Evolutionary conservation across 768 basidiomycete genomes (phyloP).

Genomic region (Amanita subjunquillea): DNA sequence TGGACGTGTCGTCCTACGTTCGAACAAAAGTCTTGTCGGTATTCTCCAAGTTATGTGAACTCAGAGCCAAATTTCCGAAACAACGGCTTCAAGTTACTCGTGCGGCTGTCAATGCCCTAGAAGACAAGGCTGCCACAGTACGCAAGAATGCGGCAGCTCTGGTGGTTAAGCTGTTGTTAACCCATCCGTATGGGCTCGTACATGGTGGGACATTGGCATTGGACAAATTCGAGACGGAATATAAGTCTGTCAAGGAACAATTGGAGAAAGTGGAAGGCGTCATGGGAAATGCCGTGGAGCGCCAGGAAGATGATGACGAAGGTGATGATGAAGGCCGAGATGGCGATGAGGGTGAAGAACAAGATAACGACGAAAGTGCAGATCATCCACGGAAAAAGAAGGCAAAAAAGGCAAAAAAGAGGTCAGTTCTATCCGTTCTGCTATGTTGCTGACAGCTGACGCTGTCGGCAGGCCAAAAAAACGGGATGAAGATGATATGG

Average conservation of each 20-base stretch:
- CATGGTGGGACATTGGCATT: slow-evolving; percentile 76
- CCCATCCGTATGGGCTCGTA: slow-evolving; percentile 81
- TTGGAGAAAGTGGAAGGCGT: slow-evolving; percentile 60
- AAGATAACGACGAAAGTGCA: slow-evolving; percentile 17
- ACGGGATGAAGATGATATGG: slow-evolving; percentile 39
- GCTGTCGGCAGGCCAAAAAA: slow-evolving; percentile 14
- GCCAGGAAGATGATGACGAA: slow-evolving; percentile 25
- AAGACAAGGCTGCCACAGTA: slow-evolving; percentile 87
- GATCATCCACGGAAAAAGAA: neutral
- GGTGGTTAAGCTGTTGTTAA: slow-evolving; percentile 62
- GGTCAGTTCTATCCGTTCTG: slow-evolving; percentile 10
- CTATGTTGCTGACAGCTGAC: neutral
- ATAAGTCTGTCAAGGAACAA: slow-evolving; percentile 49
- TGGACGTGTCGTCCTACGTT: slow-evolving; percentile 87
- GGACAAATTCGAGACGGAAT: slow-evolving; percentile 65
- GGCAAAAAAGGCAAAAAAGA: slow-evolving; percentile 15
- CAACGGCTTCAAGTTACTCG: slow-evolving; percentile 68
- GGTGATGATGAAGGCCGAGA: slow-evolving; percentile 19
- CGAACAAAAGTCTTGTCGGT: slow-evolving; percentile 80
- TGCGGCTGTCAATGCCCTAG: slow-evolving; percentile 69
- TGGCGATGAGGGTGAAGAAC: slow-evolving; percentile 18
- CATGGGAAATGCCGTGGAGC: slow-evolving; percentile 52
- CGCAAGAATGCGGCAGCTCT: slow-evolving; percentile 75
- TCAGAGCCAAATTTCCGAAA: slow-evolving; percentile 79
- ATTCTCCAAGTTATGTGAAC: slow-evolving; percentile 60